Evolutionary conservation across 305 asterid species (phyloP), one percentile per base, ranked within the genome.

Genomic region (Plantago lanceolata): DNA sequence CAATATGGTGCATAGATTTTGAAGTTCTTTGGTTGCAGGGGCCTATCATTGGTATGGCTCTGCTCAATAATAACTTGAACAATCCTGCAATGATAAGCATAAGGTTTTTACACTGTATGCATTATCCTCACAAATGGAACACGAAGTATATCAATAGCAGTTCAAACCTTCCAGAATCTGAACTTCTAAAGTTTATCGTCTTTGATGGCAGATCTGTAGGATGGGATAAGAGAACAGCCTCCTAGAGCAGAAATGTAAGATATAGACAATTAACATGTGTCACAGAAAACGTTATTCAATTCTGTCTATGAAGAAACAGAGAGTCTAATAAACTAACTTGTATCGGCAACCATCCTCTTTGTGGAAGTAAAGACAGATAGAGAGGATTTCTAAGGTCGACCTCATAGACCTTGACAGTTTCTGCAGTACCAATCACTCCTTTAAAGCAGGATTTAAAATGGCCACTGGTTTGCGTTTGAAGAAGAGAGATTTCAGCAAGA

Each of bases 121-220:
- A 64, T 57, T 47, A 28, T 52, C 58, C 62, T 45, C 13, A 61
- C 19, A 56, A 63, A 63, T 29, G 37, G 64, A 47, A 71, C 53
- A 43, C 52, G 68, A 19, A 55, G 68, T 15, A 26, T 45, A 49
- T 40, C 47, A 57, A 21, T 48, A 26, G 58, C 74, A 73, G 62
- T 64, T 72, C 79, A 71, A 70, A 93, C 99, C 97, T 93, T 86
- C 97, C 96, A 76, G 99, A 85, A 69, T 87, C 79, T 61, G 99
- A 84, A 78, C 99, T 93, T 79, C 99, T 80, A 68, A 93, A 82
- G 76, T 71, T 80, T 63, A 93, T 76, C 8, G 97, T 79, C 77
- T 86, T 90, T 49, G 95, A 73, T 29, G 97, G 84, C 60, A 73
- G 71, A 71, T 55, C 75, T 72, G 70, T 72, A 70, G 94, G 94